Evolutionary conservation across 1,139 yeast species (phyloP).

Genomic region (Eremothecium gossypii): DNA sequence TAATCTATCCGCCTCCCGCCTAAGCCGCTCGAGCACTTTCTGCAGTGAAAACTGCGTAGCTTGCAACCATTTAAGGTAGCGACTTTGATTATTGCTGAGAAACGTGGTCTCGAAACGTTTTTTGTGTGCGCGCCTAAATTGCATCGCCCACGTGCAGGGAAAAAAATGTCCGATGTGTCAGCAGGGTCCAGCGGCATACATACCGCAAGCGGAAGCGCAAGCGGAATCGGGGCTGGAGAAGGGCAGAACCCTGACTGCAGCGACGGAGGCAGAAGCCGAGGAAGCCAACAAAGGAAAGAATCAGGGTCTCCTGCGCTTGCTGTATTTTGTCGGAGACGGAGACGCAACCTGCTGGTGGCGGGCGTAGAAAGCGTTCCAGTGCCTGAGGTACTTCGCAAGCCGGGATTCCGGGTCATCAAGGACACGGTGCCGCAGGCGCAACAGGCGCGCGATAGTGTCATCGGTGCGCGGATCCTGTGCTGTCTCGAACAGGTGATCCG

Average conservation of each 20-base stretch:
- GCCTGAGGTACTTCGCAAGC: conserved; percentile 17
- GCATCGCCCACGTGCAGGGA: no score
- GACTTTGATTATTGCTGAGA: no score
- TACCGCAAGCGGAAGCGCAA: no score
- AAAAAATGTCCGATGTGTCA: no score
- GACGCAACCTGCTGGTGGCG: conserved; percentile 1
- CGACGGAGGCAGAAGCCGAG: neutral
- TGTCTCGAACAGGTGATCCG: conserved; percentile 47
- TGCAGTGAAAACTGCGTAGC: no score
- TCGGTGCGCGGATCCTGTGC: neutral
- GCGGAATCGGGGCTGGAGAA: no score
- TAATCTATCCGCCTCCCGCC: no score
- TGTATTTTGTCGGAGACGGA: neutral
- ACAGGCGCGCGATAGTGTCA: neutral
- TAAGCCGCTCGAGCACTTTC: no score
- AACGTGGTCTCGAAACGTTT: no score
- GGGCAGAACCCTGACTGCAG: neutral
- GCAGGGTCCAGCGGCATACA: no score
- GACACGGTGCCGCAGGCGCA: conserved; percentile 15
- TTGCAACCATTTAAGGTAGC: no score
- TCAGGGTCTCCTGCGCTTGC: conserved; percentile 1
- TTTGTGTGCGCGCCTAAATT: no score
- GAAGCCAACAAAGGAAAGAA: neutral
- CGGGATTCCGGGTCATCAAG: conserved; percentile 15
- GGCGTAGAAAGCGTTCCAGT: conserved; percentile 24